Conservation (phyloP, 2,329 filamentous ascomycete species). For the Ophiostoma australiae region DNA sequence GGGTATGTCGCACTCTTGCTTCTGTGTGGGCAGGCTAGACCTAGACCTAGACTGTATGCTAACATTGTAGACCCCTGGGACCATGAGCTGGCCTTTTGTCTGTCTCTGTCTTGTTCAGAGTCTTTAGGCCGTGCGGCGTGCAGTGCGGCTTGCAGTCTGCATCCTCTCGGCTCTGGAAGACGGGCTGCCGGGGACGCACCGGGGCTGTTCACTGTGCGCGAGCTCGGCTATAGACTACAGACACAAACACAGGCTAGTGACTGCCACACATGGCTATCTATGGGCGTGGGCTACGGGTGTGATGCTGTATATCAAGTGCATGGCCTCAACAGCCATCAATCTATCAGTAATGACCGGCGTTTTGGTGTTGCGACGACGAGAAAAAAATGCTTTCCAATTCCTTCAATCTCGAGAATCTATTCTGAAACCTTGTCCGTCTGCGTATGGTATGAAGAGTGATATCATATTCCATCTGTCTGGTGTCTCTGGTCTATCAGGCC, state of each 20-base stretch:
- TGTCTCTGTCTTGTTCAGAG: not conserved
- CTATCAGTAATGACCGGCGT: constrained; percentile 13
- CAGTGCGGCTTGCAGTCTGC: not conserved
- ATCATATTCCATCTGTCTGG: not conserved
- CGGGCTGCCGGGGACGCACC: not conserved
- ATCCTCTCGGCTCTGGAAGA: constrained; percentile 2
- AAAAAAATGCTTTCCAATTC: constrained; percentile 9
- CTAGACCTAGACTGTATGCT: not conserved
- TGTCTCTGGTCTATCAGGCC: too few relatives aligned
- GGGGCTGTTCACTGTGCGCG: not conserved
- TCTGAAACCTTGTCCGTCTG: not conserved
- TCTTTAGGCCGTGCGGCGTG: not conserved
- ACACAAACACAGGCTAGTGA: not conserved
- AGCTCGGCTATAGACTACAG: not conserved
- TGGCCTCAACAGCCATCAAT: not conserved
- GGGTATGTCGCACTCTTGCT: constrained; percentile 44
- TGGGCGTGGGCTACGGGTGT: not conserved
- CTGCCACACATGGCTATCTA: not conserved
- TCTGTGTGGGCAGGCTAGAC: not conserved
- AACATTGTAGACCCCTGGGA: constrained; percentile 13
- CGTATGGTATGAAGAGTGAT: not conserved
- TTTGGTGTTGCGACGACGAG: constrained; percentile 12
- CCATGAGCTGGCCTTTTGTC: not conserved
- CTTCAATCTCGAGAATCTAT: constrained; percentile 12
- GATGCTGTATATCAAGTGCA: not conserved